Conservation (phyloP, 192 early-diverging fungal species). For the Coemansia sp. region DNA sequence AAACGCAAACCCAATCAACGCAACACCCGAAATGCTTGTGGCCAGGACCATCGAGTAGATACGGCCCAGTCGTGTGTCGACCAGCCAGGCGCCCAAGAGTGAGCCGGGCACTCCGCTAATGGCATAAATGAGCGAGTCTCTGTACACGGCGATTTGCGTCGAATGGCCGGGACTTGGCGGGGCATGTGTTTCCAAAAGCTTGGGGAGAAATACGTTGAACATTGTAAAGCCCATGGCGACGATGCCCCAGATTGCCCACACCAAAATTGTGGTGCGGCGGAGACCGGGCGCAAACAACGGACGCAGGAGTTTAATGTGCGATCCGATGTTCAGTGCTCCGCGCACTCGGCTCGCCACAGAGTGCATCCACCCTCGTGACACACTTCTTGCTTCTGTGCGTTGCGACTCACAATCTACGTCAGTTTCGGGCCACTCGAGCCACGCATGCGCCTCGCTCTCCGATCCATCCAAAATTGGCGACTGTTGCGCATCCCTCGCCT, state of each 20-base stretch:
- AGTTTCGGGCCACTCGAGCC: slow-evolving; percentile 51
- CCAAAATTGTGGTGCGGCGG: slow-evolving; percentile 63
- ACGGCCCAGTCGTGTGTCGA: slow-evolving; percentile 72
- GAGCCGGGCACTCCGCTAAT: slow-evolving; percentile 80
- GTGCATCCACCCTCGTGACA: not conserved
- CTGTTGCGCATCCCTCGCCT: not conserved
- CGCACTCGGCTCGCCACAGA: not conserved
- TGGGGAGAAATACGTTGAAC: slow-evolving; percentile 84
- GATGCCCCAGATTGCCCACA: slow-evolving; percentile 78
- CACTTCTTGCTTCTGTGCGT: not conserved
- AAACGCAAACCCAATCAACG: slow-evolving; percentile 68
- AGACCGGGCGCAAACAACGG: slow-evolving; percentile 59
- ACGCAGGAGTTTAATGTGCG: slow-evolving; percentile 30
- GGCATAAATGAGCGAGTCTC: slow-evolving; percentile 74
- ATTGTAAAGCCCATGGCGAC: slow-evolving; percentile 80
- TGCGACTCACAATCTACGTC: not conserved
- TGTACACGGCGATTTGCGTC: slow-evolving; percentile 61
- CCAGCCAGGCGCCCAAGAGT: slow-evolving; percentile 63
- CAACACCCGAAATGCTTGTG: slow-evolving; percentile 67
- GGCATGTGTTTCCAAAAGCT: slow-evolving; percentile 62
- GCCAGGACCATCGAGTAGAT: slow-evolving; percentile 79
- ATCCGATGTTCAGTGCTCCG: slow-evolving; percentile 17
- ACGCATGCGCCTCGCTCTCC: slow-evolving; percentile 18
- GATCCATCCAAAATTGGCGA: slow-evolving; percentile 11
- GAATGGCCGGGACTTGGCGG: slow-evolving; percentile 7